Evolutionary conservation across 257 asterid genomes (phyloP).

Genomic region (Salvia splendens): DNA sequence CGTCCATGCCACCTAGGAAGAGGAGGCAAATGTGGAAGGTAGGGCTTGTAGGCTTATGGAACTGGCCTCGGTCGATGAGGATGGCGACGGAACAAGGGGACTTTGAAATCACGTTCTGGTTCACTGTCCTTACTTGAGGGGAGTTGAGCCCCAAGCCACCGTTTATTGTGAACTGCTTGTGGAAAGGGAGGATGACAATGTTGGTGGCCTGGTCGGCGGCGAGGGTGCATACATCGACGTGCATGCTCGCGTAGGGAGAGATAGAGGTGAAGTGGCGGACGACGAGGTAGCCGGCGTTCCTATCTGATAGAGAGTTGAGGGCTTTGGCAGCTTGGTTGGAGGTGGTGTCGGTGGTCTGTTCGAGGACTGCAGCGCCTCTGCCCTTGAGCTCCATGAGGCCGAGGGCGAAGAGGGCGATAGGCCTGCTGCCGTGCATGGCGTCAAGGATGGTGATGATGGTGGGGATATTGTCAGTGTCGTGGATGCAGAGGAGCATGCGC

Average conservation of each 20-base stretch:
- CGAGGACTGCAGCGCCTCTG: conserved; percentile 51
- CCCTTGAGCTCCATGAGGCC: conserved; percentile 64
- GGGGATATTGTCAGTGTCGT: conserved; percentile 50
- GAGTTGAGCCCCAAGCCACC: conserved; percentile 38
- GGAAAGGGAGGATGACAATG: conserved; percentile 56
- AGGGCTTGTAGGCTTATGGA: background rate
- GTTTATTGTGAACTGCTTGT: conserved; percentile 55
- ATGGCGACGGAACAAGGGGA: conserved; percentile 69
- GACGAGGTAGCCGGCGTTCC: conserved; percentile 25
- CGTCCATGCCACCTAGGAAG: conserved; percentile 63
- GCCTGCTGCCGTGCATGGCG: conserved; percentile 29
- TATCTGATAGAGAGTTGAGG: conserved; percentile 38
- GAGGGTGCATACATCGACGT: conserved; percentile 60
- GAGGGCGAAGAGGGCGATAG: conserved; percentile 46
- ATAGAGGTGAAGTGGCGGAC: conserved; percentile 60
- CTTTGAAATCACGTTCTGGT: conserved; percentile 51
- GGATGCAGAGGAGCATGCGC: conserved; percentile 51
- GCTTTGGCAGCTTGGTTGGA: conserved; percentile 48
- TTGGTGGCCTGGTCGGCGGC: conserved; percentile 47
- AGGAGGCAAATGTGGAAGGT: conserved; percentile 35
- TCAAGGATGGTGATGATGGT: conserved; percentile 53
- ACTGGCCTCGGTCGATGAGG: conserved; percentile 56
- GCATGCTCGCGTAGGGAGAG: conserved; percentile 66
- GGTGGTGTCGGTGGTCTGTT: conserved; percentile 36
- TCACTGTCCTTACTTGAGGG: conserved; percentile 46